Base-by-base conservation (phyloP, 768 basidiomycete genomes). In the Leccinum barrowsii region DNA sequence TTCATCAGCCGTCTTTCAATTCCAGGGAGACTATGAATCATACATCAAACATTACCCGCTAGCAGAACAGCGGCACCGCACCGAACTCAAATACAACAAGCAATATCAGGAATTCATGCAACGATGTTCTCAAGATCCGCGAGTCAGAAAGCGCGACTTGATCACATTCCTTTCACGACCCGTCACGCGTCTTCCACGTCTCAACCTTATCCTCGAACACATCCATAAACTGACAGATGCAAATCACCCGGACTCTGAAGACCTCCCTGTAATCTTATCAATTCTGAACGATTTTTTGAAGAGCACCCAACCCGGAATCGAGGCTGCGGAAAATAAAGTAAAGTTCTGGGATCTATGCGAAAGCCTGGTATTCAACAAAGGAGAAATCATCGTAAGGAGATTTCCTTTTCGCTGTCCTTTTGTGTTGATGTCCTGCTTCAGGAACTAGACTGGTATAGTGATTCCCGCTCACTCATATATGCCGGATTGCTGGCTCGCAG, bases 21-120 rank as follows among this genome's bases (percentile, higher is more conserved):
- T 89, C 70, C 83, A 84, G 40, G 71, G 74, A 13, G 82, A 82
- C 8, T 94, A 94, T 61, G 92, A 93, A 62, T 77, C 78, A 1
- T 94, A 94, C 71, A 90, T 94, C 73, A 90, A 93, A 67, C 85
- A 93, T 60, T 95, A 94, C 60, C 93, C 93, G 4, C 77, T 95
- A 48, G 84, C 94, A 1, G 90, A 94, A 67, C 89, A 90, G 10
- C 80, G 79, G 24, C 91, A 95, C 65, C 87, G 89, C 53, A 82
- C 84, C 30, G 90, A 95, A 67, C 78, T 90, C 46, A 84, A 81
- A 55, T 77, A 76, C 28, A 95, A 92, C 70, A 74, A 78, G 11
- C 74, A 72, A 3, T 96, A 95, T 69, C 81, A 82, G 57, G 70
- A 74, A 19, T 92, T 93, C 65, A 75, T 91, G 28, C 81, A 85